Evolutionary conservation across 495 filamentous ascomycete species (phyloP).

Genomic region (Xylaria scruposa): DNA sequence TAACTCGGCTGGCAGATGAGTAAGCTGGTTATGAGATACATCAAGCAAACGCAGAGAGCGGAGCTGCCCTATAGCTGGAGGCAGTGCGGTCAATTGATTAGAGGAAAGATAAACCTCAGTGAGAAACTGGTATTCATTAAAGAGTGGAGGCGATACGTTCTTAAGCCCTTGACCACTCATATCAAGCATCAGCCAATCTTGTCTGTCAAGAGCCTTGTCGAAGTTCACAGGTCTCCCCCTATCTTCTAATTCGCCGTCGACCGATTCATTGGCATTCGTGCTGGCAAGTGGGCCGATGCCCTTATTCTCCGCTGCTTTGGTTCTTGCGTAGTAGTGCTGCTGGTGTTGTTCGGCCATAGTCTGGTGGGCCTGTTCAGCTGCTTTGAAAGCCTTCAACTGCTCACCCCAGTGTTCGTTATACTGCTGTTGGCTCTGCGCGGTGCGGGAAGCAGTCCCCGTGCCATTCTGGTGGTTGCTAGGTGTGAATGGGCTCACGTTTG

Average conservation of each 20-base stretch:
- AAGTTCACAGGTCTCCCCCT: slow-evolving; percentile 64
- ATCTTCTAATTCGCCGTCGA: slow-evolving; percentile 68
- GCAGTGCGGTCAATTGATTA: slow-evolving; percentile 82
- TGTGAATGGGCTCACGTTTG: slow-evolving; percentile 78
- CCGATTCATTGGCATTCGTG: slow-evolving; percentile 46
- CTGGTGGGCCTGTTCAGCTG: slow-evolving; percentile 70
- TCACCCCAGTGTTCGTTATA: slow-evolving; percentile 87
- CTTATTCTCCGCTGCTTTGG: slow-evolving; percentile 60
- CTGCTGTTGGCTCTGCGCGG: slow-evolving; percentile 53
- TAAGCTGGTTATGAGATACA: slow-evolving; percentile 84
- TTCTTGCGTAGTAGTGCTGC: slow-evolving; percentile 61
- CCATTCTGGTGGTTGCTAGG: slow-evolving; percentile 79
- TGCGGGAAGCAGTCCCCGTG: slow-evolving; percentile 54
- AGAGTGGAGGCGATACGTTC: slow-evolving; percentile 76
- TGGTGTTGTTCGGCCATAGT: slow-evolving; percentile 66
- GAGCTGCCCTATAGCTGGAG: slow-evolving; percentile 78
- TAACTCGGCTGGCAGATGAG: slow-evolving; percentile 84
- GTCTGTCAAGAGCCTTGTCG: slow-evolving; percentile 65
- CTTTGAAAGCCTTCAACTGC: slow-evolving; percentile 79
- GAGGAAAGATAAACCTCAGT: slow-evolving; percentile 89
- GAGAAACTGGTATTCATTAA: slow-evolving; percentile 80
- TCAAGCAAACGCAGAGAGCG: slow-evolving; percentile 81
- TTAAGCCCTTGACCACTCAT: slow-evolving; percentile 92
- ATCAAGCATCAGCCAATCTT: slow-evolving; percentile 91
- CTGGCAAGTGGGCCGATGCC: slow-evolving; percentile 57